phyloP scores from a whole-genome alignment of 331 rosid genomes.

The Rosa hybrid region DNA sequence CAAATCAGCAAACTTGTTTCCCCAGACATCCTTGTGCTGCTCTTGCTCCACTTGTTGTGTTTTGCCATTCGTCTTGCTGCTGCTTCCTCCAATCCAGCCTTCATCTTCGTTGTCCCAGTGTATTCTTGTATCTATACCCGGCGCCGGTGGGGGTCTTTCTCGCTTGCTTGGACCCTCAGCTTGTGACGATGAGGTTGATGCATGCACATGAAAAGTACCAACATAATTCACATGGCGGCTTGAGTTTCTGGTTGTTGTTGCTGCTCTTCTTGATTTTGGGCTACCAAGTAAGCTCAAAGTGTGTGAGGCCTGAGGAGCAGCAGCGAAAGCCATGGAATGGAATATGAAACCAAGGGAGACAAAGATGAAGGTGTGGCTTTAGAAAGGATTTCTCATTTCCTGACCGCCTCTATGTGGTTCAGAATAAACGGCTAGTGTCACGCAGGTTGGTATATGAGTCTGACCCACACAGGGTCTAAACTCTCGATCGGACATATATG shows the following conservation, averaged over 20 bases:
- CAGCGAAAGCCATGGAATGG: slow-evolving; percentile 51
- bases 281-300: slow-evolving; percentile 24
- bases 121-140: slow-evolving; percentile 83
- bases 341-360: background rate
- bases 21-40: slow-evolving; percentile 39
- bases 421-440: background rate
- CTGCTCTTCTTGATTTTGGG: background rate
- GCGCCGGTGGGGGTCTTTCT: slow-evolving; percentile 60
- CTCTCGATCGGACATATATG: too few relatives aligned
- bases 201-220: slow-evolving; percentile 19
- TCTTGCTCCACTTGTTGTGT: slow-evolving; percentile 18
- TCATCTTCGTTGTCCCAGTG: slow-evolving; percentile 86
- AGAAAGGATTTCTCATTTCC: background rate
- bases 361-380: background rate
- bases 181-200: slow-evolving; percentile 25
- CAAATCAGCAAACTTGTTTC: slow-evolving; percentile 60
- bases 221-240: background rate
- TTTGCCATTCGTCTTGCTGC: background rate
- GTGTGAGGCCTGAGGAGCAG: slow-evolving; percentile 34
- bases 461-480: too few relatives aligned
- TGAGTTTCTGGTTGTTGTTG: slow-evolving; percentile 1
- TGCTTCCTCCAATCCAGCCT: slow-evolving; percentile 79
- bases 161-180: slow-evolving; percentile 30
- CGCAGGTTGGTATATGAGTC: too few relatives aligned
- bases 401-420: slow-evolving; percentile 10